These are phyloP conservation scores for Haplographium delicatum DNA, from an alignment of 495 filamentous ascomycete genomes.

Conservation along the genomic window DNA sequence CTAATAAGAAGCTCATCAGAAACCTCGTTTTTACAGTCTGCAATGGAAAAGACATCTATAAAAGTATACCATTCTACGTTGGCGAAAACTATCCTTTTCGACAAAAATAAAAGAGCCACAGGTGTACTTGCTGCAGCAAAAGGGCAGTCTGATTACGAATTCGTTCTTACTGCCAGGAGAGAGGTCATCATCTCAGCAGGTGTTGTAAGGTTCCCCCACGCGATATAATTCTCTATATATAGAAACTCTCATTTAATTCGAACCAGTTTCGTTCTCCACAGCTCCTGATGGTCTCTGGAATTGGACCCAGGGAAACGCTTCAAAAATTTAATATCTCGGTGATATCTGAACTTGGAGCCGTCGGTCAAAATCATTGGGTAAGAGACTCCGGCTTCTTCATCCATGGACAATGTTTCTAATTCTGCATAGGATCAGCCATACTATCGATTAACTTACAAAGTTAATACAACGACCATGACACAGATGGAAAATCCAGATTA, in stretches of 20 bases:
- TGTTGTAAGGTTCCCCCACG: conserved; percentile 37
- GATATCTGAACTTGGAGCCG: conserved; percentile 50
- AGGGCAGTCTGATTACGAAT: no score
- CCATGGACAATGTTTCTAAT: no score
- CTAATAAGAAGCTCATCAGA: conserved; percentile 35
- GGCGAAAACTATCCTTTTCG: conserved; percentile 26
- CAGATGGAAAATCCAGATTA: no score
- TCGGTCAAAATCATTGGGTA: conserved; percentile 62
- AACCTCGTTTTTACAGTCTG: conserved; percentile 28
- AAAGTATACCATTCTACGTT: conserved; percentile 16
- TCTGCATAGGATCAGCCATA: no score
- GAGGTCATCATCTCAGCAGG: conserved; percentile 64
- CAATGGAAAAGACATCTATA: background rate
- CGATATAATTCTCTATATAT: conserved; percentile 46
- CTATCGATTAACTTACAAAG: no score
- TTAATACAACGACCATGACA: no score
- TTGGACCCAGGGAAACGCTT: conserved; percentile 50
- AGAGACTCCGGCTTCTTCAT: no score
- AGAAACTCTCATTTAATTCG: background rate
- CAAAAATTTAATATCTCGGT: conserved; percentile 43
- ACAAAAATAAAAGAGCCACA: conserved; percentile 39
- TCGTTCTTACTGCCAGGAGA: conserved; percentile 2
- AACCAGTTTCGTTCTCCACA: conserved; percentile 52
- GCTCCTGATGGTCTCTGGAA: conserved; percentile 58
- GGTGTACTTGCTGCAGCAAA: no score